Conservation (phyloP, 768 basidiomycete genomes). For the Hydnomerulius pinastri region DNA sequence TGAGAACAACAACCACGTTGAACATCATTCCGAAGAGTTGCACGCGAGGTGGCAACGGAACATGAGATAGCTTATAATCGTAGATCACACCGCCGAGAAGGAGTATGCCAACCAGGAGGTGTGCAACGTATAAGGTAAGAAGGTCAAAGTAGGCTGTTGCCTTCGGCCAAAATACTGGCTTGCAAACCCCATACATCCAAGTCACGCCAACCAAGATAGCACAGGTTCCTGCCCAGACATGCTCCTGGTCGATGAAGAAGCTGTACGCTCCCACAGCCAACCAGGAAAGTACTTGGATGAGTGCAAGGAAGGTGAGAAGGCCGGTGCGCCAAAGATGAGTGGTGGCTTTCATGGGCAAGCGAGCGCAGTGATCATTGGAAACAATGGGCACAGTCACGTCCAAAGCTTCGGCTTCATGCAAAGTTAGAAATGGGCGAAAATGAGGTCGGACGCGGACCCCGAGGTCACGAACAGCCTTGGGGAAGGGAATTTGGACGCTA, state of each 20-base stretch:
- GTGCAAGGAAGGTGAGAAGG: constrained; percentile 13
- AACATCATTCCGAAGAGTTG: not conserved
- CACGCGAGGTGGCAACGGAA: not conserved
- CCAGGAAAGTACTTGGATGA: constrained; percentile 21
- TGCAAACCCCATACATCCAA: constrained; percentile 21
- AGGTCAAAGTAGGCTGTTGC: constrained; percentile 23
- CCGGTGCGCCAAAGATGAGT: constrained; percentile 11
- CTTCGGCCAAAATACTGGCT: constrained; percentile 14
- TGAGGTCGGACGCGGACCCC: not conserved
- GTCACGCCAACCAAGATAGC: constrained; percentile 18
- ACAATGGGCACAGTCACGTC: not conserved
- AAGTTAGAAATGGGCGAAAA: not conserved
- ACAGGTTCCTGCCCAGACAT: constrained; percentile 3
- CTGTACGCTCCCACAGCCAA: constrained; percentile 11
- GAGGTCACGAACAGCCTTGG: not conserved
- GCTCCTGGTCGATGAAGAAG: not conserved
- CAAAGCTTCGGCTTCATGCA: constrained; percentile 5
- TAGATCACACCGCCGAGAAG: constrained; percentile 17
- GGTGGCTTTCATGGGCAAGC: not conserved
- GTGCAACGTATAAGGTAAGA: constrained; percentile 15
- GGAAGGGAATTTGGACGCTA: not conserved
- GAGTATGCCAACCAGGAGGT: constrained; percentile 15
- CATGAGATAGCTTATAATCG: not conserved
- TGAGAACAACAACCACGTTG: constrained; percentile 4
- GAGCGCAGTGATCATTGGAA: not conserved